These are phyloP conservation scores for Xylaria acuta DNA, from an alignment of 495 filamentous ascomycete genomes.

Conservation along the genomic window DNA sequence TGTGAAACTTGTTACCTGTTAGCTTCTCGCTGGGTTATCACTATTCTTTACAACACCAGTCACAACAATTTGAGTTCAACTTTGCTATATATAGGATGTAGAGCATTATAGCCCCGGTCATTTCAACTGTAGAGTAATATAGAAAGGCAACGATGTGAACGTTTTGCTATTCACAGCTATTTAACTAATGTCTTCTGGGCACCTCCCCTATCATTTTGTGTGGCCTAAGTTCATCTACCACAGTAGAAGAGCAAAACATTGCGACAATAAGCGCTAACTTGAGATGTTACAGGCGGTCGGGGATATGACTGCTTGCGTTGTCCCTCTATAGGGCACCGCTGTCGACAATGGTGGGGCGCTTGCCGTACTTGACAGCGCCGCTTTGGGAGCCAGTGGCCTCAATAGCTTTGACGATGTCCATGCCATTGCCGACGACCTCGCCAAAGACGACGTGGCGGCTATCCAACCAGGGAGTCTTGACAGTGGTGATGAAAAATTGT, in stretches of 20 bases:
- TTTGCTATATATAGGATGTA: neutral
- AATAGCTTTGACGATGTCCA: conserved; percentile 71
- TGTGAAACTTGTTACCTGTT: neutral
- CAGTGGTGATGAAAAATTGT: conserved; percentile 81
- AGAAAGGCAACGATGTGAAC: neutral
- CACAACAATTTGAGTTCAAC: neutral
- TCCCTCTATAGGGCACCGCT: conserved; percentile 60
- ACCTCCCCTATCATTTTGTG: conserved; percentile 26
- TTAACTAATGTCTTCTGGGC: conserved; percentile 9
- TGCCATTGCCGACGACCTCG: conserved; percentile 68
- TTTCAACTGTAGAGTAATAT: neutral
- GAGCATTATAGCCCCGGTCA: neutral
- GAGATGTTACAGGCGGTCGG: conserved; percentile 32
- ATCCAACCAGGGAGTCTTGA: conserved; percentile 74
- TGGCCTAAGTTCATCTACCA: conserved; percentile 21
- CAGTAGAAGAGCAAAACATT: conserved; percentile 22
- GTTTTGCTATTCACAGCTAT: conserved; percentile 14
- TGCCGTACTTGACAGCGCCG: conserved; percentile 66
- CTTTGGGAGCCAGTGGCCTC: conserved; percentile 71
- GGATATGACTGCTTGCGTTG: conserved; percentile 10
- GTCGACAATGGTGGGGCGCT: conserved; percentile 72
- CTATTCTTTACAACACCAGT: neutral
- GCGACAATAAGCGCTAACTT: conserved; percentile 27
- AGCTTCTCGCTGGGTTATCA: neutral
- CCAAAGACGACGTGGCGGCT: conserved; percentile 85